Conservation (phyloP, 352 stramenopile genomes). For the Globisporangium yorkense region DNA sequence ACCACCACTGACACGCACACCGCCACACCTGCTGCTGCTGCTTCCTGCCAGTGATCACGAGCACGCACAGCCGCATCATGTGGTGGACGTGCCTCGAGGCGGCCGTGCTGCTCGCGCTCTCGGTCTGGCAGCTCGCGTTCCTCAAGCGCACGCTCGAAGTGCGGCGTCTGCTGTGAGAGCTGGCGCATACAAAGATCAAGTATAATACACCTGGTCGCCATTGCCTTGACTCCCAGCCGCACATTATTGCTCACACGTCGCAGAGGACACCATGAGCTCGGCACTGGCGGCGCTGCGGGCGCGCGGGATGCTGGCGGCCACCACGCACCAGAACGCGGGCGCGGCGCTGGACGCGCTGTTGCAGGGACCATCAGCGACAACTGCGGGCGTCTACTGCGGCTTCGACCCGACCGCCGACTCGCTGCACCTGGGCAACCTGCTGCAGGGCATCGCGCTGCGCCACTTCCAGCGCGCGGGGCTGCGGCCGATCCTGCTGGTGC, state of each 20-base stretch:
- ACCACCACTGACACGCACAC: too few relatives aligned
- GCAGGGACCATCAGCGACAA: not conserved
- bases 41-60: slow-evolving; percentile 57
- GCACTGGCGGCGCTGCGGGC: slow-evolving; percentile 51
- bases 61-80: slow-evolving; percentile 76
- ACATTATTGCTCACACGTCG: not conserved
- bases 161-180: slow-evolving; percentile 58
- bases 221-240: not conserved
- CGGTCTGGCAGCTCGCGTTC: slow-evolving; percentile 81
- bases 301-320: slow-evolving; percentile 68
- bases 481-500: slow-evolving; percentile 87
- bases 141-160: slow-evolving; percentile 81
- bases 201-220: too few relatives aligned
- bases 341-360: slow-evolving; percentile 48
- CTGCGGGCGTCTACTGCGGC: slow-evolving; percentile 76
- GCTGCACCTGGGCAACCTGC: slow-evolving; percentile 88
- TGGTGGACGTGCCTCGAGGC: slow-evolving; percentile 82
- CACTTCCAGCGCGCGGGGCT: slow-evolving; percentile 84
- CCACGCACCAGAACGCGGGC: slow-evolving; percentile 63
- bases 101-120: slow-evolving; percentile 56
- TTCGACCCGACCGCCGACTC: slow-evolving; percentile 91
- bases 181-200: not conserved
- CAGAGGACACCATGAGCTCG: slow-evolving; percentile 48
- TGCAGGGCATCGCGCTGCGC: slow-evolving; percentile 81
- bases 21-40: not conserved